A percentile compares a stretch with the other conserved stretches of the same genome.
These are phyloP conservation scores for Abelmoschus esculentus DNA, from an alignment of 345 rosid species.

Conservation along the genomic window DNA sequence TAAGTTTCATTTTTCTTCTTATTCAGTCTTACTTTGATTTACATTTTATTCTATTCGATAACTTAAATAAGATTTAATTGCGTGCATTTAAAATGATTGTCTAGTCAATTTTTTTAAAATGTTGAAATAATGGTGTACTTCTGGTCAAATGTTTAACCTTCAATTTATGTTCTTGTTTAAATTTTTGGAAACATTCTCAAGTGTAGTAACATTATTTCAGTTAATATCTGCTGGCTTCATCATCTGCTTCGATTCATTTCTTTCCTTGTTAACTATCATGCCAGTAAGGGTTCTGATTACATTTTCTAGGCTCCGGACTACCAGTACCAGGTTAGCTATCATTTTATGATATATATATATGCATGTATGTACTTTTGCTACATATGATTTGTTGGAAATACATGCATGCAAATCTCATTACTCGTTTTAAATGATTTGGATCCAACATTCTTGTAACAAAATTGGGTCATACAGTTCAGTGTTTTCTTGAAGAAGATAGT, in stretches of 20 bases:
- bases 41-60: background rate
- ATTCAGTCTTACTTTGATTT: background rate
- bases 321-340: constrained; percentile 60
- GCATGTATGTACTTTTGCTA: too few species aligned
- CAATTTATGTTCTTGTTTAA: constrained; percentile 1
- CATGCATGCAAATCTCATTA: too few species aligned
- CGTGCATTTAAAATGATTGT: background rate
- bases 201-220: constrained; percentile 43
- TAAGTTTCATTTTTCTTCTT: background rate
- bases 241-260: constrained; percentile 93
- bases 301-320: constrained; percentile 43
- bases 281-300: constrained; percentile 68
- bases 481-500: background rate
- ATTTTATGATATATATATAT: background rate
- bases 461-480: background rate
- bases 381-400: background rate
- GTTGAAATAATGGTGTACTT: background rate
- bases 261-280: constrained; percentile 93
- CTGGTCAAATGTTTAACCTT: background rate
- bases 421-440: background rate
- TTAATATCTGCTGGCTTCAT: constrained; percentile 93
- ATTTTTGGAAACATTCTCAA: constrained; percentile 13
- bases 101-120: background rate
- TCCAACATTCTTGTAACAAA: background rate
- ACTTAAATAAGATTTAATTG: background rate